These are phyloP conservation scores for Russula vinacea DNA, from an alignment of 768 basidiomycete species.

Conservation along the genomic window DNA sequence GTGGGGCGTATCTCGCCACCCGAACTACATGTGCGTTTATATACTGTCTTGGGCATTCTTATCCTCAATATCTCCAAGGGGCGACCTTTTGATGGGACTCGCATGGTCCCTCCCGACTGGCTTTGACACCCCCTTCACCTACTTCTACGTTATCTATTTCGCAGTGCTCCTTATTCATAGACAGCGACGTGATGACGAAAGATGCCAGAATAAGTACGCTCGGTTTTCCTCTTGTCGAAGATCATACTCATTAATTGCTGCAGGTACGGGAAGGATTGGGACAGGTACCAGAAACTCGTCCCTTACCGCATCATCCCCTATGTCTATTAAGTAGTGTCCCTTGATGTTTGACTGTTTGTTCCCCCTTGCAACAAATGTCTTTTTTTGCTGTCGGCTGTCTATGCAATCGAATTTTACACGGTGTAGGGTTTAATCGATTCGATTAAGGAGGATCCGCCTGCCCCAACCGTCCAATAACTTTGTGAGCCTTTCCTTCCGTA, in stretches of 20 bases:
- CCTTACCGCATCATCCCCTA: constrained; percentile 85
- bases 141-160: constrained; percentile 93
- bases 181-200: constrained; percentile 87
- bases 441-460: constrained; percentile 1
- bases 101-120: constrained; percentile 95
- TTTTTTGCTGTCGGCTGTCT: background rate
- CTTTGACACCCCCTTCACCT: constrained; percentile 88
- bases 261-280: constrained; percentile 94
- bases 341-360: background rate
- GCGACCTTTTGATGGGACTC: constrained; percentile 83
- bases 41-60: background rate
- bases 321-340: constrained; percentile 50
- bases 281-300: constrained; percentile 81
- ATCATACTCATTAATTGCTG: constrained; percentile 5
- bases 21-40: constrained; percentile 73
- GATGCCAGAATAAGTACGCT: constrained; percentile 65
- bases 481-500: constrained; percentile 70
- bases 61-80: constrained; percentile 43
- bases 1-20: constrained; percentile 95
- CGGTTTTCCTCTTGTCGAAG: background rate
- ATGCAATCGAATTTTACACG: background rate
- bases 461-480: constrained; percentile 38
- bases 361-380: background rate
- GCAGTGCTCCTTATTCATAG: constrained; percentile 85
- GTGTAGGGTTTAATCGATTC: too few relatives aligned